Percentiles rank a stretch among this genome's conserved stretches.
phyloP scores from a whole-genome alignment of 495 filamentous ascomycete species.

The Aspergillus biplanus region DNA sequence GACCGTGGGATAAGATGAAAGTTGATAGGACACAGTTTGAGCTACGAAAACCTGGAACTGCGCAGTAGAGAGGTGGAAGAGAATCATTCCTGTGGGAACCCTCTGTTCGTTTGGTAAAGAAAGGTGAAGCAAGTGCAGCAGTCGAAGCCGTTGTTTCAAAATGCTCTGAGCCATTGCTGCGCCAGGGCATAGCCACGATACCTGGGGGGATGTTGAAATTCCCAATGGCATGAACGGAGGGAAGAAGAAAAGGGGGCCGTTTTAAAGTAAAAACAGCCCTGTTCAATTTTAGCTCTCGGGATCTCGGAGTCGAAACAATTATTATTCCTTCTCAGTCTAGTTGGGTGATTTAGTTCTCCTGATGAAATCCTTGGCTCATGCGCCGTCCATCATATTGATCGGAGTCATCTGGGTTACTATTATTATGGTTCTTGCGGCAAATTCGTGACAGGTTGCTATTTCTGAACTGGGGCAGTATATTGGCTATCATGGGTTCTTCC shows the following conservation, averaged over 20 bases:
- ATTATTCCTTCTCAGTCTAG: neutral
- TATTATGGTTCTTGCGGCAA: neutral
- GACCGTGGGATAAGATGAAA: no score
- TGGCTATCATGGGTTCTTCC: neutral
- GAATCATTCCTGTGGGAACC: neutral
- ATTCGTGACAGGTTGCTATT: neutral
- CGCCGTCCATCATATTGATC: conserved; percentile 1
- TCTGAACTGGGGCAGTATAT: conserved; percentile 5
- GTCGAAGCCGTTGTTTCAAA: conserved; percentile 23
- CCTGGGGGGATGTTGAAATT: neutral
- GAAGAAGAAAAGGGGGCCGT: conserved; percentile 23
- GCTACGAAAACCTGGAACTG: no score
- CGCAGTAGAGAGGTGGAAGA: no score
- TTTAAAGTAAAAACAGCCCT: conserved; percentile 20
- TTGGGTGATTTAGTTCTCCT: no score
- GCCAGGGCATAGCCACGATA: conserved; percentile 32
- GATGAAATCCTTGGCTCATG: conserved; percentile 10
- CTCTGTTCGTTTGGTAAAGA: neutral
- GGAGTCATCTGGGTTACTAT: neutral
- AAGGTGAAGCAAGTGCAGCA: conserved; percentile 7
- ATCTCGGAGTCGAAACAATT: conserved; percentile 6
- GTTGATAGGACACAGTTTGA: no score
- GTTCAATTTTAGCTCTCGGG: conserved; percentile 20
- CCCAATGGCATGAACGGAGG: neutral
- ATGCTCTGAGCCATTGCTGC: conserved; percentile 28